Evolutionary conservation across 2,329 filamentous ascomycete species (phyloP), one percentile per base, ranked within the genome.

Genomic region (Clarireedia paspali): DNA sequence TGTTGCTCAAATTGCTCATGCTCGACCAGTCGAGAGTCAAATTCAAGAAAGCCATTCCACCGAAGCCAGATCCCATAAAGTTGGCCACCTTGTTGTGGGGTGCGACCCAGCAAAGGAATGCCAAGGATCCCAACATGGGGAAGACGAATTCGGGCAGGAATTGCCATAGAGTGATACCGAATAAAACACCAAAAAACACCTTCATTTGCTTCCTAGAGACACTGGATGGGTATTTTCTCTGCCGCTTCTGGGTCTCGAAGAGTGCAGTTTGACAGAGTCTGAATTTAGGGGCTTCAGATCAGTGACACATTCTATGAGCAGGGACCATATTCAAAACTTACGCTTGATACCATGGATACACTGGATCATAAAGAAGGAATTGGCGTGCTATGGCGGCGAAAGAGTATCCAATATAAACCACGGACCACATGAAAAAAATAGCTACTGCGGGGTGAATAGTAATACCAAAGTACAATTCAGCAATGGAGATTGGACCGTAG

Each of bases 81-180:
- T 84, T 85, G 58, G 79, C 81, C 0, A 77, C 73, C 2, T 73
- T 67, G 60, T 82, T 84, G 15, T 73, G 72, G 1, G 80, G 81
- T 2, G 81, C 81, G 2, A 85, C 79, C 81, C 81, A 84, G 68
- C 82, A 85, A 5, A 84, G 72, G 50, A 84, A 82, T 2, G 81
- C 80, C 6, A 84, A 71, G 0, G 81, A 83, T 6, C 76, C 78
- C 1, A 82, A 71, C 65, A 84, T 78, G 0, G 81, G 81, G 56
- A 84, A 84, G 1, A 78, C 73, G 52, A 75, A 84, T 64, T 84
- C 81, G 0, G 81, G 81, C 0, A 84, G 67, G 58, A 84, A 84
- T 57, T 85, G 80, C 81, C 82, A 85, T 0, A 82, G 60, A 0
- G 76, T 80, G 53, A 83, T 73, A 4, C 72, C 80, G 0, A 76